Evolutionary conservation across 441 rosid species (phyloP).

Genomic region (Biscutella auriculata): DNA sequence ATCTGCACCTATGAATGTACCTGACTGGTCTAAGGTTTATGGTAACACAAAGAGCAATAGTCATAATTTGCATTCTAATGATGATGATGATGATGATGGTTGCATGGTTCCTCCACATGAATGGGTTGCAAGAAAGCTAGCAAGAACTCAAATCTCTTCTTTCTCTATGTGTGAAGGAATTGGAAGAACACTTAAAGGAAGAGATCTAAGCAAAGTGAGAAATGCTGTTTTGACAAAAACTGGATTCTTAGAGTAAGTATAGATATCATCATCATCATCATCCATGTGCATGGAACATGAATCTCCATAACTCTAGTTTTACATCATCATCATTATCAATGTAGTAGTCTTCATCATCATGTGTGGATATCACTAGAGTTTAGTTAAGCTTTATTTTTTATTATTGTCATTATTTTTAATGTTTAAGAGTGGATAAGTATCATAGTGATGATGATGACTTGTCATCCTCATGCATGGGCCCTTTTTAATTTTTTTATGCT

Average conservation of each 20-base stretch:
- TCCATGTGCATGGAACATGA: slow-evolving; percentile 17
- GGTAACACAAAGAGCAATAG: slow-evolving; percentile 29
- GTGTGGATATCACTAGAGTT: slow-evolving; percentile 24
- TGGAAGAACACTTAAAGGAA: slow-evolving; percentile 94
- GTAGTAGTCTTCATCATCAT: slow-evolving; percentile 31
- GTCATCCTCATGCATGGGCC: slow-evolving; percentile 27
- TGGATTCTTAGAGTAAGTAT: slow-evolving; percentile 70
- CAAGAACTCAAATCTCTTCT: slow-evolving; percentile 71
- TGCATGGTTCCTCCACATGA: slow-evolving; percentile 90
- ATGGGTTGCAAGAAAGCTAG: slow-evolving; percentile 78
- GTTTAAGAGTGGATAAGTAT: slow-evolving; percentile 23
- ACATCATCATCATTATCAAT: slow-evolving; percentile 29
- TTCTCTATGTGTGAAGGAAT: slow-evolving; percentile 84
- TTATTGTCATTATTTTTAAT: slow-evolving; percentile 7
- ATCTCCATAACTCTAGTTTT: slow-evolving; percentile 15
- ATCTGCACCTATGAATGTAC: slow-evolving; percentile 67
- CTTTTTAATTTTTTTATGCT: slow-evolving; percentile 23
- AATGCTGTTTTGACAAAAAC: slow-evolving; percentile 81
- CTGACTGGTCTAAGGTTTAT: slow-evolving; percentile 77
- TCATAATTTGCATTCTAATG: slow-evolving; percentile 12
- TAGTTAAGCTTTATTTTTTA: slow-evolving; percentile 11
- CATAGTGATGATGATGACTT: slow-evolving; percentile 28
- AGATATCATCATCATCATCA: slow-evolving; percentile 20
- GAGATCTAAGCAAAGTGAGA: slow-evolving; percentile 90
- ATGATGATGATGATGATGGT: slow-evolving; percentile 28